Percentiles rank a stretch among this genome's conserved stretches.
phyloP scores from a whole-genome alignment of 495 filamentous ascomycete genomes.

The Baudoinia panamericana region DNA sequence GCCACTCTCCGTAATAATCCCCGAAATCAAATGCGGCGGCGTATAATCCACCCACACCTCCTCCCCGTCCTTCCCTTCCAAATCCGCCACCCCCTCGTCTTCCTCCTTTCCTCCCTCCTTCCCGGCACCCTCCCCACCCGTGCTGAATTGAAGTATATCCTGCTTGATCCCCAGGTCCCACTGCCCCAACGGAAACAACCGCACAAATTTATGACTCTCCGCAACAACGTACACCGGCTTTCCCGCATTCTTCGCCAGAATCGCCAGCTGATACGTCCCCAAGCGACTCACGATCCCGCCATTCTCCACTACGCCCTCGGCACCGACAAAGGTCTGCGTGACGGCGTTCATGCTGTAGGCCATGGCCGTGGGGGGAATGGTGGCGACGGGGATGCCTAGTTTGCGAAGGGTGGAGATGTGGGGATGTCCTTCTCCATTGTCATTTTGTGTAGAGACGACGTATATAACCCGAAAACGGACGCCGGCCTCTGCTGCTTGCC shows the following conservation, averaged over 20 bases:
- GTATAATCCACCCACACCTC: constrained; percentile 72
- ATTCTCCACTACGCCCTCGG: constrained; percentile 90
- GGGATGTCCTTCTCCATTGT: constrained; percentile 23
- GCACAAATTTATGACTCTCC: constrained; percentile 90
- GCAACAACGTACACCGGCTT: constrained; percentile 84
- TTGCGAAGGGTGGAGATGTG: constrained; percentile 48
- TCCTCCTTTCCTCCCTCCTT: constrained; percentile 18
- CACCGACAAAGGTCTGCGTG: constrained; percentile 73
- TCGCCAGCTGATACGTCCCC: constrained; percentile 82
- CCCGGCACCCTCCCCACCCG: constrained; percentile 30
- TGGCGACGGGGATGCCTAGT: constrained; percentile 68
- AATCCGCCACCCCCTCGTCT: constrained; percentile 19
- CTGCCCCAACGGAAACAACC: constrained; percentile 65
- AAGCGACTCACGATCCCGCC: constrained; percentile 81
- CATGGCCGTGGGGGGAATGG: constrained; percentile 66
- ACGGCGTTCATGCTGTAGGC: constrained; percentile 75
- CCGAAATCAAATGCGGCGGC: constrained; percentile 66
- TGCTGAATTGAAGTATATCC: constrained; percentile 56
- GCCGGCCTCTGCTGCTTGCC: constrained; percentile 49
- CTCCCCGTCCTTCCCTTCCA: constrained; percentile 11
- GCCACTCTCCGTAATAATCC: constrained; percentile 64
- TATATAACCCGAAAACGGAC: constrained; percentile 77
- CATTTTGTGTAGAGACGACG: constrained; percentile 38
- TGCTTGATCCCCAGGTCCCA: constrained; percentile 67
- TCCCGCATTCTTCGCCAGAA: constrained; percentile 60